These are phyloP conservation scores for Physaria fendleri DNA, from an alignment of 345 rosid species.

Conservation along the genomic window DNA sequence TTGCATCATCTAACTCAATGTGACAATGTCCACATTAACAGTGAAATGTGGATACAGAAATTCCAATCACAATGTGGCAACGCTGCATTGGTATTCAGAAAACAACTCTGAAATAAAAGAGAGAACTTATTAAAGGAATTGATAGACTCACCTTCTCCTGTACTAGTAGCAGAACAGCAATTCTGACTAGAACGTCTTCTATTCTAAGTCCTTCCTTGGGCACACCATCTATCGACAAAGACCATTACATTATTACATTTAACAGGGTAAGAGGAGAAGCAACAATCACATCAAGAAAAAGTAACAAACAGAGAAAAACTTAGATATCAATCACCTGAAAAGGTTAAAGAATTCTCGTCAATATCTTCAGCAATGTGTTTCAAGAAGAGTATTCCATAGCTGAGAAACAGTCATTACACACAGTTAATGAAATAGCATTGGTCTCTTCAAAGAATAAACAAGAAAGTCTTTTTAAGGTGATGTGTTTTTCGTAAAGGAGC, in stretches of 20 bases:
- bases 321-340: conserved; percentile 51
- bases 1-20: conserved; percentile 5
- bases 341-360: conserved; percentile 52
- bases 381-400: conserved; percentile 73
- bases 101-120: too few species aligned
- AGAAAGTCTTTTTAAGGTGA: not conserved
- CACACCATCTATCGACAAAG: conserved; percentile 75
- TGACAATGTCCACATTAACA: conserved; percentile 9
- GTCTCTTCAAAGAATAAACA: not conserved
- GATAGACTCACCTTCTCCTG: conserved; percentile 64
- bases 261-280: conserved; percentile 7
- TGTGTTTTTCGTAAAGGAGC: not conserved
- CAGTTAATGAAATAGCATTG: not conserved
- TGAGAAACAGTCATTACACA: conserved; percentile 23
- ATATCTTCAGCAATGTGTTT: conserved; percentile 66
- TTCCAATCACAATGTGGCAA: conserved; percentile 1
- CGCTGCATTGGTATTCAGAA: too few species aligned
- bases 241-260: not conserved
- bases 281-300: not conserved
- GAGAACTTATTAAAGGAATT: not conserved
- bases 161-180: conserved; percentile 59
- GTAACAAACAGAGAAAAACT: conserved; percentile 1
- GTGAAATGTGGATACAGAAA: not conserved
- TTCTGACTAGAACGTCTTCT: conserved; percentile 78
- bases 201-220: conserved; percentile 99